Percentiles rank a stretch among this genome's conserved stretches.
These are phyloP conservation scores for Rheum nobile DNA, from an alignment of 148 eudicot genomes.

Conservation along the genomic window DNA sequence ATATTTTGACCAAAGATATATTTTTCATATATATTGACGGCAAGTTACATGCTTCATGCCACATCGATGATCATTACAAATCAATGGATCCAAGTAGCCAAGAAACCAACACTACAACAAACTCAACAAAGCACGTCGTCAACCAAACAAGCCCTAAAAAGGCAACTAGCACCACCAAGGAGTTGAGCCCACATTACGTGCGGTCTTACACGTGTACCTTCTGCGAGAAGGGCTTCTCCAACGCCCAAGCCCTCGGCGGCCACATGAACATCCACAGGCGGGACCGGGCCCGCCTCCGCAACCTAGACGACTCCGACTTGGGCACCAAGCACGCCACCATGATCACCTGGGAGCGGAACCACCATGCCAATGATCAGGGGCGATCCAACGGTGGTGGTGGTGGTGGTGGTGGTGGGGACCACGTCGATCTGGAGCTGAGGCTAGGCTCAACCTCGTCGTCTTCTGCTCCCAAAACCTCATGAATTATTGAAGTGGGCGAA, in stretches of 20 bases:
- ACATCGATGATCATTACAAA: background rate
- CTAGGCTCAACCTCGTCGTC: background rate
- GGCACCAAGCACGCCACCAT: background rate
- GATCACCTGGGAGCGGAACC: background rate
- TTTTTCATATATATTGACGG: too few species aligned
- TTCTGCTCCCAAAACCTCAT: background rate
- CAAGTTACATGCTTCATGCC: background rate
- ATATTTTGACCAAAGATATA: too few species aligned
- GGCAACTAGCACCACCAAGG: background rate
- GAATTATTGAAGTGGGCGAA: background rate
- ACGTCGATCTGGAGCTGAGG: conserved; percentile 3
- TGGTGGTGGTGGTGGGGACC: too few species aligned
- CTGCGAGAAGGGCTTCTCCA: conserved; percentile 8
- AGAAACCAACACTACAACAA: background rate
- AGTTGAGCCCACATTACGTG: background rate
- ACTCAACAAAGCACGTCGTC: background rate
- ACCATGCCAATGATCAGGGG: background rate
- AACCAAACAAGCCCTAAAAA: background rate
- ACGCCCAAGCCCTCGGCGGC: conserved; percentile 12
- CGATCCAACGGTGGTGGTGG: too few species aligned
- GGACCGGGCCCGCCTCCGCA: conserved; percentile 7
- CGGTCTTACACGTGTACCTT: conserved; percentile 9
- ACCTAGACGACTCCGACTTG: background rate
- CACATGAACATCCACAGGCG: conserved; percentile 11
- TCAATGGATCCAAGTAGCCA: background rate